Evolutionary conservation across 139 green algal genomes (phyloP), one percentile per base, ranked within the genome.

Genomic region (Micractinium sp.): DNA sequence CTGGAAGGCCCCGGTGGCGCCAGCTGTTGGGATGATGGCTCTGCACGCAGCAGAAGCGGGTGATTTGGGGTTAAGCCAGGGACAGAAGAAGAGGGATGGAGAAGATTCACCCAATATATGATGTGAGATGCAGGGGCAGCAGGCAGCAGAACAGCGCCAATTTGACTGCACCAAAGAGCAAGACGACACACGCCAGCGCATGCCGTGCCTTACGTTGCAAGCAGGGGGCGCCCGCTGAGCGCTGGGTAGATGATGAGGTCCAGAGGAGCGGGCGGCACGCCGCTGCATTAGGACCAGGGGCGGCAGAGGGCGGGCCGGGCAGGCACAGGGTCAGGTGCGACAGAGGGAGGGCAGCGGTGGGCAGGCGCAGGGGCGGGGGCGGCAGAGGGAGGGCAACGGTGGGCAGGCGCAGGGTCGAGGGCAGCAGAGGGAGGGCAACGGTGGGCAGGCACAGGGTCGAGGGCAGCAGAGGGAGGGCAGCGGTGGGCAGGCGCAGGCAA

Each of bases 171-270:
- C 23, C 25, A n/a, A 29, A 19, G 75, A 56, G 75, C 35, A 18
- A 47, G 31, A 31, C 35, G 27, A 27, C 4, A 38, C 20, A 56
- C 0, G 18, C 23, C 33, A 27, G 16, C 35, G 33, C 39, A 22
- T 25, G 31, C n/a, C 25, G 25, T n/a, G 31, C 16, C 83, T 80
- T 67, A 87, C 83, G 35, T 31, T 4, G 83, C 83, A 36, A 87
- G 38, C 39, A 87, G 67, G 14, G 83, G 83, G 13, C 23, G 27
- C 7, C 29, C 81, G 31, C 67, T 38, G 1, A 77, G 20, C 31
- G 39, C 38, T 2, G 83, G 83, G 29, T 87, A 66, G 38, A 87
- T 80, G 15, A 87, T 67, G 3, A 87, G 67, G 39, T 87, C 83
- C 15, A 87, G 67, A 1, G 83, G 83, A 13, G 83, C 38, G 2